These are phyloP conservation scores for Datura wrightii DNA, from an alignment of 257 asterid species.

Conservation along the genomic window DNA sequence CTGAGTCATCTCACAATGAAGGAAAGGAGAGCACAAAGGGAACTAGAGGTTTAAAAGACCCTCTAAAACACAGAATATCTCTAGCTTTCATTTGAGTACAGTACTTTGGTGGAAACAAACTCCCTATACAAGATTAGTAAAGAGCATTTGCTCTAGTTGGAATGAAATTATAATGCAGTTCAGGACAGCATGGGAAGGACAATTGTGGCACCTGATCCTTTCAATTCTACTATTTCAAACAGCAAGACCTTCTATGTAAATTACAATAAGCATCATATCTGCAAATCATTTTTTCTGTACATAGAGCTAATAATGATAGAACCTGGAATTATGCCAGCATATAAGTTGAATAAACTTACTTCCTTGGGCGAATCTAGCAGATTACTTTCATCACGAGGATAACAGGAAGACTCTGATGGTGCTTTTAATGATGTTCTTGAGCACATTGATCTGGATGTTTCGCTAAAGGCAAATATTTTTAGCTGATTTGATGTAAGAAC, in stretches of 20 bases:
- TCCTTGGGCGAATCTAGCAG: background rate
- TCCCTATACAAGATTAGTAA: background rate
- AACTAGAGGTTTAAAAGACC: background rate
- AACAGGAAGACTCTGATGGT: background rate
- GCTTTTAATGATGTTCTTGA: no score
- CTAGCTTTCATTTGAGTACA: no score
- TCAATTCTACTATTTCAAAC: background rate
- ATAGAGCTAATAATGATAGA: background rate
- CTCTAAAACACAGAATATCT: no score
- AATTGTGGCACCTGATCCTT: background rate
- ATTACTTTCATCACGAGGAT: background rate
- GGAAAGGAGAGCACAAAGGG: background rate
- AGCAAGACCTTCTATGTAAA: background rate
- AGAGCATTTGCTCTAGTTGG: background rate
- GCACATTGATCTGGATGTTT: background rate
- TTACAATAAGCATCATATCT: background rate
- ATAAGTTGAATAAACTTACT: background rate
- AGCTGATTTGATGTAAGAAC: background rate
- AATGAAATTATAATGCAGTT: background rate
- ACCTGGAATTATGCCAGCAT: background rate
- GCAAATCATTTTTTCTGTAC: background rate
- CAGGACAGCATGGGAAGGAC: background rate
- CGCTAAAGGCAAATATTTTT: background rate
- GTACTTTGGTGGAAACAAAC: no score
- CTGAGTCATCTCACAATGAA: background rate